Evolutionary conservation across 1,284 basidiomycete species (phyloP).

Genomic region (Moesziomyces antarcticus): DNA sequence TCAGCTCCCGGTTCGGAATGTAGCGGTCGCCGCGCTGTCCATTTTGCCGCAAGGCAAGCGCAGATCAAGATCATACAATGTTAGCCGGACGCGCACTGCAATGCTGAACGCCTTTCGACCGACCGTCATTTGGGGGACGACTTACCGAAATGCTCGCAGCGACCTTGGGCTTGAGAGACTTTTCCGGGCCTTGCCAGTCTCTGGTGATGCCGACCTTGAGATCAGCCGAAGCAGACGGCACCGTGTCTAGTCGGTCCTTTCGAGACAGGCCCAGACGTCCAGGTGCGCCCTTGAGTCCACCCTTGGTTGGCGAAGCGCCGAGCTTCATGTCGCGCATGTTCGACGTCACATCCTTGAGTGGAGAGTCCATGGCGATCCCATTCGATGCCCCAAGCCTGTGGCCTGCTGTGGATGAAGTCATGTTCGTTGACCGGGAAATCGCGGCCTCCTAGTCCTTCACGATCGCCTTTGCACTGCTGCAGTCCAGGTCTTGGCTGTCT

Average conservation of each 20-base stretch:
- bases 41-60: too few relatives aligned
- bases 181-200: constrained; percentile 59
- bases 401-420: too few relatives aligned
- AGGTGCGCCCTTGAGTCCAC: constrained; percentile 26
- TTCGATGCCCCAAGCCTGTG: neutral
- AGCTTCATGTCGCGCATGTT: constrained; percentile 53
- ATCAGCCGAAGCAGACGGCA: constrained; percentile 28
- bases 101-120: too few relatives aligned
- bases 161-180: constrained; percentile 39
- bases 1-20: constrained; percentile 63
- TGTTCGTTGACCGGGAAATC: neutral
- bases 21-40: constrained; percentile 62
- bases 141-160: constrained; percentile 43
- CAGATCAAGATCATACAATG: too few relatives aligned
- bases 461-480: too few relatives aligned
- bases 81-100: too few relatives aligned
- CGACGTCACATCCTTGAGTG: constrained; percentile 50
- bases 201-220: constrained; percentile 52
- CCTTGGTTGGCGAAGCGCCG: constrained; percentile 35
- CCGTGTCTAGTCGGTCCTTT: constrained; percentile 48
- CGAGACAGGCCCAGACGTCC: constrained; percentile 25
- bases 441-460: neutral
- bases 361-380: constrained; percentile 41
- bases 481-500: too few relatives aligned
- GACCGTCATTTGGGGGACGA: neutral